phyloP scores from a whole-genome alignment of 805 yeast genomes.

The Schwanniomyces sp. region DNA sequence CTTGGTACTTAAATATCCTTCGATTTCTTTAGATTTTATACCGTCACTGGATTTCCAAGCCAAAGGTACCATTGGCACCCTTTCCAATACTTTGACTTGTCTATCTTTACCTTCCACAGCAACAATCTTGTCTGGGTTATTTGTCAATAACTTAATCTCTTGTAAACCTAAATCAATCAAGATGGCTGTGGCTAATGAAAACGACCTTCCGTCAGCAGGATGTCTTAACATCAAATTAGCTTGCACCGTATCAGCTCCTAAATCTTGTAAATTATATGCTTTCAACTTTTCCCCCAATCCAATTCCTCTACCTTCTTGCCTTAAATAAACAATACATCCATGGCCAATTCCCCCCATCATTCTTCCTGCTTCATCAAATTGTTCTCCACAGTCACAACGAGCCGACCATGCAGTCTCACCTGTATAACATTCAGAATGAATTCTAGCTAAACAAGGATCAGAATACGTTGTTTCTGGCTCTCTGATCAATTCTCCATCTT shows the following conservation, averaged over 20 bases:
- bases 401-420: slow-evolving; percentile 99
- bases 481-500: slow-evolving; percentile 28
- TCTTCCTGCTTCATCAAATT: slow-evolving; percentile 96
- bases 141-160: slow-evolving; percentile 78
- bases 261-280: slow-evolving; percentile 94
- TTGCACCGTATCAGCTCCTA: slow-evolving; percentile 98
- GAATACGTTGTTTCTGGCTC: slow-evolving; percentile 26
- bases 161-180: slow-evolving; percentile 75
- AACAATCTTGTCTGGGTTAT: slow-evolving; percentile 92
- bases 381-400: slow-evolving; percentile 99
- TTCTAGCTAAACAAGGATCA: slow-evolving; percentile 70
- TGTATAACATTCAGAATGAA: slow-evolving; percentile 97
- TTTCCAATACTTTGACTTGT: slow-evolving; percentile 71
- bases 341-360: slow-evolving; percentile 83
- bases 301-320: slow-evolving; percentile 98
- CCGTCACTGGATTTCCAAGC: slow-evolving; percentile 74
- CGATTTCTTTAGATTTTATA: slow-evolving; percentile 80
- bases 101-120: slow-evolving; percentile 90
- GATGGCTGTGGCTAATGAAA: slow-evolving; percentile 91
- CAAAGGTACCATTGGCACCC: slow-evolving; percentile 96
- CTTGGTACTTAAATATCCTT: slow-evolving; percentile 90
- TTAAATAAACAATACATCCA: slow-evolving; percentile 91
- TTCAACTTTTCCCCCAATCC: slow-evolving; percentile 97
- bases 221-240: slow-evolving; percentile 91
- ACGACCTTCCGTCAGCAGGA: slow-evolving; percentile 97